Evolutionary conservation across 345 rosid species (phyloP).

Genomic region (Gossypium raimondii): DNA sequence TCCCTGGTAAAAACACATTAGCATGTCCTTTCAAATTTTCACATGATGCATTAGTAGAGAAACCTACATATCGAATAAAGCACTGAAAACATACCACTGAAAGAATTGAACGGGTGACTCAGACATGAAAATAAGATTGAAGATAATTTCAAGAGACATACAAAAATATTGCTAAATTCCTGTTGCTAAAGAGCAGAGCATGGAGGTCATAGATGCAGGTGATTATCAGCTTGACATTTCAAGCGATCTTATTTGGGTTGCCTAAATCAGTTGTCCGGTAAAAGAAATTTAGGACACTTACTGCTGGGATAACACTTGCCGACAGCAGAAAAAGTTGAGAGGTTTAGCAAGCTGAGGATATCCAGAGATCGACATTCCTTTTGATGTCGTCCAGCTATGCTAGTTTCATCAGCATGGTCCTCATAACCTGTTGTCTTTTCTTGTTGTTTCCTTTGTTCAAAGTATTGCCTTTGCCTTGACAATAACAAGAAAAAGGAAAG

Average conservation of each 20-base stretch:
- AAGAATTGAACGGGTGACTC: not conserved
- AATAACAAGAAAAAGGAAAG: slow-evolving; percentile 14
- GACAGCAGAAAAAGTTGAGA: slow-evolving; percentile 40
- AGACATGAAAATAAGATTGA: not conserved
- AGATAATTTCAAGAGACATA: not conserved
- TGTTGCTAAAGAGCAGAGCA: not conserved
- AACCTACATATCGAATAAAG: not conserved
- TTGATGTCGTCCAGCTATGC: slow-evolving; percentile 18
- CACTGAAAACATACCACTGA: not conserved
- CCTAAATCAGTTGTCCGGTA: not conserved
- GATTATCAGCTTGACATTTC: not conserved
- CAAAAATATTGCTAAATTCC: not conserved
- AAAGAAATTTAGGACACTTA: slow-evolving; percentile 22
- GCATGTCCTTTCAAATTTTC: slow-evolving; percentile 1
- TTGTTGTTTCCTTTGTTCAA: slow-evolving; percentile 72
- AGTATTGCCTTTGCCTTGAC: slow-evolving; percentile 78
- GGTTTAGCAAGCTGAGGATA: slow-evolving; percentile 55
- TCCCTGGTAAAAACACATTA: not conserved
- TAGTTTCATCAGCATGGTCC: slow-evolving; percentile 29
- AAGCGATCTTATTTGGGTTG: not conserved
- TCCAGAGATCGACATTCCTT: slow-evolving; percentile 63
- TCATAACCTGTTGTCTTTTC: slow-evolving; percentile 36
- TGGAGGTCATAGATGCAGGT: not conserved
- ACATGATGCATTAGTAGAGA: not conserved
- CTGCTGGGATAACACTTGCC: slow-evolving; percentile 32